phyloP scores from a whole-genome alignment of 148 eudicot species.

The Rhododendron kiyosumense region DNA sequence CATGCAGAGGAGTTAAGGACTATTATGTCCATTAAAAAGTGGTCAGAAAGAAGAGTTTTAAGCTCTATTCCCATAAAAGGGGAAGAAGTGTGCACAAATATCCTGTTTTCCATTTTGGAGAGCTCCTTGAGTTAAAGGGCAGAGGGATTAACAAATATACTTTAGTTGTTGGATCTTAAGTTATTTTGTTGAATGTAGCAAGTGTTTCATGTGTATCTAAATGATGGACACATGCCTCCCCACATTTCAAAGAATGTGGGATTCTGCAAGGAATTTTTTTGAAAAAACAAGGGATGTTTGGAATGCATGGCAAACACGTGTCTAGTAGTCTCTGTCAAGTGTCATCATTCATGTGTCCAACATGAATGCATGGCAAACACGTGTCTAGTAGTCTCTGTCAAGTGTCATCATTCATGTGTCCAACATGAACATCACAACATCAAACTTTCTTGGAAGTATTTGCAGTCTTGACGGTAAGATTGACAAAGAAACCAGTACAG shows the following conservation, averaged over 20 bases:
- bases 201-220: not conserved
- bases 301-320: not conserved
- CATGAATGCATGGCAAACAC: not conserved
- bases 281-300: not conserved
- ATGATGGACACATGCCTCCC: not conserved
- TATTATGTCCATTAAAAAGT: not conserved
- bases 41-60: not conserved
- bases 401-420: not conserved
- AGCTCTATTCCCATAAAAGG: not conserved
- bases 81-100: not conserved
- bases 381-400: no score
- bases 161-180: not conserved
- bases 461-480: not conserved
- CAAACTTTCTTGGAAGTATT: not conserved
- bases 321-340: no score
- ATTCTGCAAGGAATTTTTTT: not conserved
- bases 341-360: not conserved
- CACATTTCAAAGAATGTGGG: not conserved
- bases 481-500: conserved; percentile 1
- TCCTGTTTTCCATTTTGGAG: not conserved
- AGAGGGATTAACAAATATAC: not conserved
- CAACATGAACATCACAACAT: not conserved
- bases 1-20: not conserved
- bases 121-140: not conserved
- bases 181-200: not conserved